A percentile compares a stretch with the other conserved stretches of the same genome.
These are phyloP conservation scores for Fusarium virguliforme DNA, from an alignment of 2,329 filamentous ascomycete species.

Conservation along the genomic window DNA sequence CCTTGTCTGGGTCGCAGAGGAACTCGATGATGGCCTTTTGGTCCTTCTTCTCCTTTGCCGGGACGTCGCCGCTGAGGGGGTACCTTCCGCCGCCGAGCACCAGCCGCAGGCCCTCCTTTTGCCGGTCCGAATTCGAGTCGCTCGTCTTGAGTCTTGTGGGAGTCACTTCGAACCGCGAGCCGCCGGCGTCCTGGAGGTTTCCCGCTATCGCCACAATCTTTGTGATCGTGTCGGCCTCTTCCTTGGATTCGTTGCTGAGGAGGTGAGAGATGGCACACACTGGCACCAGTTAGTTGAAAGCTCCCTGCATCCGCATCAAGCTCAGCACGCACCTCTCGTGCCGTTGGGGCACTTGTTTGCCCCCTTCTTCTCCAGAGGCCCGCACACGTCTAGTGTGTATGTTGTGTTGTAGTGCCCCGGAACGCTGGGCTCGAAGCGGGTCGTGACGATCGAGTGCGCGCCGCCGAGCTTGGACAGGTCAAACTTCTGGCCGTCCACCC, in stretches of 20 bases:
- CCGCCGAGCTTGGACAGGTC: conserved; percentile 76
- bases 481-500: conserved; percentile 73
- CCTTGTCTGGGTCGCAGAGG: conserved; percentile 80
- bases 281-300: conserved; percentile 53
- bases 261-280: conserved; percentile 83
- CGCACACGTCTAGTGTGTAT: conserved; percentile 86
- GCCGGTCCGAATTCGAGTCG: conserved; percentile 74
- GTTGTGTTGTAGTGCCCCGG: conserved; percentile 77
- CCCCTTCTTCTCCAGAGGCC: conserved; percentile 74
- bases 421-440: conserved; percentile 66
- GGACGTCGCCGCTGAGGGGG: conserved; percentile 68
- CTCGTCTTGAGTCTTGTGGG: conserved; percentile 77
- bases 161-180: conserved; percentile 75
- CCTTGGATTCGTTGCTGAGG: conserved; percentile 66
- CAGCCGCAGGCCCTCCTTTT: conserved; percentile 80
- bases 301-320: not conserved
- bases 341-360: conserved; percentile 77
- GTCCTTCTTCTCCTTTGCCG: conserved; percentile 64
- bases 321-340: conserved; percentile 72
- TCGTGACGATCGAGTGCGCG: conserved; percentile 78
- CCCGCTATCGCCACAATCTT: conserved; percentile 83
- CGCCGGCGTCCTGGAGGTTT: conserved; percentile 73
- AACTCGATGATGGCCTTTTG: conserved; percentile 90
- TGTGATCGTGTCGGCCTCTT: conserved; percentile 56
- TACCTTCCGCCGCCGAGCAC: conserved; percentile 76